These are phyloP conservation scores for Piper longum DNA, from an alignment of 164 flowering plant species.

Conservation along the genomic window DNA sequence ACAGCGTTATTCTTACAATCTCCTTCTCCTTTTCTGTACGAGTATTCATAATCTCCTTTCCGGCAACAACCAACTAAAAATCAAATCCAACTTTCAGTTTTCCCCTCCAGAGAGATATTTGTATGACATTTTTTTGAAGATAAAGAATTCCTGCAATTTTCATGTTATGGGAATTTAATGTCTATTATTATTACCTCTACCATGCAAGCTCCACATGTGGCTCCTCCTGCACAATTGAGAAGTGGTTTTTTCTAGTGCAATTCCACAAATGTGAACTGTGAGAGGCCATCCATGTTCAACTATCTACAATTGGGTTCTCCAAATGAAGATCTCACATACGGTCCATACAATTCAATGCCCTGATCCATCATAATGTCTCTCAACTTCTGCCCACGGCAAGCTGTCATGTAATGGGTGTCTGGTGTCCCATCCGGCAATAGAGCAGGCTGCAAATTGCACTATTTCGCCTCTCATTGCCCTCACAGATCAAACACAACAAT, in stretches of 20 bases:
- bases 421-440: conserved; percentile 83
- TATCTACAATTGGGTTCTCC: too few species aligned
- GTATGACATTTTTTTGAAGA: too few species aligned
- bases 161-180: background rate
- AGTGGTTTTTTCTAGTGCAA: conserved; percentile 37
- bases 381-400: conserved; percentile 76
- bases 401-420: conserved; percentile 48
- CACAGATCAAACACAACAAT: background rate
- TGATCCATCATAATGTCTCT: conserved; percentile 68
- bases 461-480: background rate
- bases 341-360: conserved; percentile 73
- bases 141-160: background rate
- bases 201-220: conserved; percentile 72
- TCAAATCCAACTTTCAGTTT: too few species aligned
- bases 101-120: background rate
- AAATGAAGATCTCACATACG: conserved; percentile 40
- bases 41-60: conserved; percentile 59
- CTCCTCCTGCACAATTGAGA: conserved; percentile 74
- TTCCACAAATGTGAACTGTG: background rate
- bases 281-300: too few species aligned
- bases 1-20: too few species aligned
- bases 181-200: conserved; percentile 44
- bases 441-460: conserved; percentile 35
- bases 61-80: conserved; percentile 41
- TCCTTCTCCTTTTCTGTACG: conserved; percentile 65